Conservation (phyloP, 2,329 filamentous ascomycete species). For the Xylariaceae sp. region DNA sequence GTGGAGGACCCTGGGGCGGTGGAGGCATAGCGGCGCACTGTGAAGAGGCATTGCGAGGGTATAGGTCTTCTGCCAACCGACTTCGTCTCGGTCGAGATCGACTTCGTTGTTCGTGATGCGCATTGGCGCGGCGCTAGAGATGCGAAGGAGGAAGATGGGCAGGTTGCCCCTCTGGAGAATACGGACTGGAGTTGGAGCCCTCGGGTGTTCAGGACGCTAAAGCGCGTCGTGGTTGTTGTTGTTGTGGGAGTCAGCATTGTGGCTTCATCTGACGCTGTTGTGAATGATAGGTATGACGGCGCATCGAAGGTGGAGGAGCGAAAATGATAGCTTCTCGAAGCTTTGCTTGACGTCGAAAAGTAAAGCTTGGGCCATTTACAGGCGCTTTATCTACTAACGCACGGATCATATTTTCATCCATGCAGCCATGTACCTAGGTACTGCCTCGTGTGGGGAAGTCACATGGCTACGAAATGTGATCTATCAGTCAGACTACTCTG, state of each 20-base stretch:
- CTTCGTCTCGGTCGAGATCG: constrained; percentile 23
- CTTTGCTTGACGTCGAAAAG: constrained; percentile 14
- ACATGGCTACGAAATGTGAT: too few species aligned
- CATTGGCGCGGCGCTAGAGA: constrained; percentile 31
- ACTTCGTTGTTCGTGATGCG: constrained; percentile 20
- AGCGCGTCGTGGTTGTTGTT: constrained; percentile 30
- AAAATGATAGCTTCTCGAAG: constrained; percentile 1
- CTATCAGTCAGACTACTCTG: too few species aligned
- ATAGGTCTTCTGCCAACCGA: constrained; percentile 15
- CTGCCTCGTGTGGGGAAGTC: too few species aligned
- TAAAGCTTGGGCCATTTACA: constrained; percentile 22
- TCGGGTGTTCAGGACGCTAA: constrained; percentile 33
- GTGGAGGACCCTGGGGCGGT: constrained; percentile 35
- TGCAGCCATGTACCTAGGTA: too few species aligned
- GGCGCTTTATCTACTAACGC: not conserved
- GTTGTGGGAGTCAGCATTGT: constrained; percentile 34
- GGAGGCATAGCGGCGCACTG: constrained; percentile 32
- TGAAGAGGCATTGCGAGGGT: constrained; percentile 29
- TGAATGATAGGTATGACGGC: constrained; percentile 1
- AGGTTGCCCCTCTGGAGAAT: constrained; percentile 30
- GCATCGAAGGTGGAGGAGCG: constrained; percentile 8
- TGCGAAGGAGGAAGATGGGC: constrained; percentile 28
- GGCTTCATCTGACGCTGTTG: constrained; percentile 11
- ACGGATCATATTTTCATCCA: not conserved
- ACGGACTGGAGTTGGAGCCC: constrained; percentile 34